Percentiles rank a stretch among this genome's conserved stretches.
phyloP scores from a whole-genome alignment of 371 early-diverging fungal species.

The Parasitella parasitica region DNA sequence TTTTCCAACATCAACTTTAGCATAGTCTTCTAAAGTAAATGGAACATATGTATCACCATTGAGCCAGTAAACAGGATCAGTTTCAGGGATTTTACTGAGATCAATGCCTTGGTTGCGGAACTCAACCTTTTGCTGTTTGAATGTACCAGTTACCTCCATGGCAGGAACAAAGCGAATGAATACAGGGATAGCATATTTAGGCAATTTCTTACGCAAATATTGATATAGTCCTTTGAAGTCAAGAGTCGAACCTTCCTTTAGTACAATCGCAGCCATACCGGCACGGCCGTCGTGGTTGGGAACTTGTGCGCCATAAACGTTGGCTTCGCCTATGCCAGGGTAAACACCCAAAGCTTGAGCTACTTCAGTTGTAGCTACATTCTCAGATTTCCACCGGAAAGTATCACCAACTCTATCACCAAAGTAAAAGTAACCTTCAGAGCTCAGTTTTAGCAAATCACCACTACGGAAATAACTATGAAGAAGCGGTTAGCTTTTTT shows the following conservation, averaged over 20 bases:
- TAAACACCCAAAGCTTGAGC: constrained; percentile 56
- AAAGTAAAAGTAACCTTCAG: constrained; percentile 67
- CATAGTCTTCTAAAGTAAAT: constrained; percentile 35
- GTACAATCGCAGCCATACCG: constrained; percentile 71
- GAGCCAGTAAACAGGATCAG: constrained; percentile 49
- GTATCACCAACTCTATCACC: constrained; percentile 76
- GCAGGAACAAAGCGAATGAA: constrained; percentile 51
- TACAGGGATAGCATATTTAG: constrained; percentile 63
- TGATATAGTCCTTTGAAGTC: constrained; percentile 29
- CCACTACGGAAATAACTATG: constrained; percentile 65
- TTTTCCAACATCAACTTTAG: constrained; percentile 16
- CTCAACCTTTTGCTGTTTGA: constrained; percentile 56
- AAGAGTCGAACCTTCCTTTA: constrained; percentile 20
- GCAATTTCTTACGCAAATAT: constrained; percentile 46
- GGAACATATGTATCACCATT: constrained; percentile 46
- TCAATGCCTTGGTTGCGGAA: constrained; percentile 52
- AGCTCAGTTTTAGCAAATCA: constrained; percentile 58
- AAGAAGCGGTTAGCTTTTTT: neutral
- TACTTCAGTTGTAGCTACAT: constrained; percentile 69
- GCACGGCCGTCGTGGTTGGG: constrained; percentile 64
- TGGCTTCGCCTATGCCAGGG: constrained; percentile 61
- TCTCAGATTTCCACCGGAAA: constrained; percentile 74
- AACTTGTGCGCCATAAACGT: constrained; percentile 58
- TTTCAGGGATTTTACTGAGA: constrained; percentile 25
- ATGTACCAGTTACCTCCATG: constrained; percentile 57